phyloP scores from a whole-genome alignment of 2,329 filamentous ascomycete genomes.

The Fonsecaea nubica region DNA sequence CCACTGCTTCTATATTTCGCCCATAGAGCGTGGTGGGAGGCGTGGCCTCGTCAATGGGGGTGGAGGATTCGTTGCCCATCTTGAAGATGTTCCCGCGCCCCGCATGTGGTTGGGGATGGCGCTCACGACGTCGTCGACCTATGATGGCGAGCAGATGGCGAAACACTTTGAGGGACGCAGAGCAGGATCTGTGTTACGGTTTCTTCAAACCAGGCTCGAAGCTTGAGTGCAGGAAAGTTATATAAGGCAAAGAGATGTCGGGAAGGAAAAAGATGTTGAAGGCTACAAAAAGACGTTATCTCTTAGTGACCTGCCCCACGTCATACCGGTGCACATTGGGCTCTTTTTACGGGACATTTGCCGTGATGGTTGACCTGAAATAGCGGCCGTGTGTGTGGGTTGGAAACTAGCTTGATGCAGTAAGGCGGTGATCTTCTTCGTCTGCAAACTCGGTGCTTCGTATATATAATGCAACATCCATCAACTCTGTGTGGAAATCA shows the following conservation, averaged over 20 bases:
- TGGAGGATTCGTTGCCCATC: constrained; percentile 88
- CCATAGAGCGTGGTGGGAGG: constrained; percentile 69
- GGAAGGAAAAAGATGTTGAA: background rate
- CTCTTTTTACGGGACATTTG: background rate
- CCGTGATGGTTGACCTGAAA: too few species aligned
- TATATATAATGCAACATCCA: too few species aligned
- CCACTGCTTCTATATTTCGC: constrained; percentile 75
- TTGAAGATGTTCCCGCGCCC: constrained; percentile 49
- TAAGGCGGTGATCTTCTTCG: background rate
- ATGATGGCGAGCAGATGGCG: constrained; percentile 47
- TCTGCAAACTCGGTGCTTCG: too few species aligned
- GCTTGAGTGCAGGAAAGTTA: background rate
- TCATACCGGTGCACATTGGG: background rate
- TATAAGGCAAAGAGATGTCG: background rate
- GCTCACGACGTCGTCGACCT: constrained; percentile 57
- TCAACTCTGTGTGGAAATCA: too few species aligned
- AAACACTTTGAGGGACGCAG: constrained; percentile 20
- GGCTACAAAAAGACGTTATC: constrained; percentile 2
- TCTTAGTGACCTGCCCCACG: background rate
- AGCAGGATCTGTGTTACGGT: constrained; percentile 5
- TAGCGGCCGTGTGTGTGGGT: too few species aligned
- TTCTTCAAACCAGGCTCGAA: background rate
- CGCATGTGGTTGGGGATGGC: constrained; percentile 49
- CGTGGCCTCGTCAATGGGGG: constrained; percentile 67
- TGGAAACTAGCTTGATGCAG: background rate